A percentile compares a stretch with the other conserved stretches of the same genome.
These are phyloP conservation scores for Lojkania enalia DNA, from an alignment of 2,329 filamentous ascomycete genomes.

Conservation along the genomic window DNA sequence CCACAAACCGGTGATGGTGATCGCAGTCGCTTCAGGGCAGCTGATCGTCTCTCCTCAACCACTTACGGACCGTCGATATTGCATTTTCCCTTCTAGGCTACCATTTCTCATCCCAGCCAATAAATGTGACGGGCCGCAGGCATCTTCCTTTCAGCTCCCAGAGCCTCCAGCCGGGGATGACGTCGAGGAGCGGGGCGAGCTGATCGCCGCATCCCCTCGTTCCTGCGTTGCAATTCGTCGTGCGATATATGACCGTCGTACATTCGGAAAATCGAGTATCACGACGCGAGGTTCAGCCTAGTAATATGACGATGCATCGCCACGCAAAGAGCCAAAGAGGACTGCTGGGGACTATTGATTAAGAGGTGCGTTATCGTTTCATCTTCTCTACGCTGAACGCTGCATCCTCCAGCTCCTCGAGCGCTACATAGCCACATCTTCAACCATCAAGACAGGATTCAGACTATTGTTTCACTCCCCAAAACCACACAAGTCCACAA, in stretches of 20 bases:
- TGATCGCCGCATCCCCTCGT: neutral
- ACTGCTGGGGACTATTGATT: neutral
- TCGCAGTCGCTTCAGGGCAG: too few relatives aligned
- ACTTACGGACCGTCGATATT: too few relatives aligned
- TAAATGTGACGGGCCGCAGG: neutral
- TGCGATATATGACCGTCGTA: neutral
- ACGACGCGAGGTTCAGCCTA: neutral
- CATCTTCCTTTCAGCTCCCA: neutral
- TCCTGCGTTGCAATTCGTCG: neutral
- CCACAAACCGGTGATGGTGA: too few relatives aligned
- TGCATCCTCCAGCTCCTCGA: neutral
- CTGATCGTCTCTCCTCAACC: too few relatives aligned
- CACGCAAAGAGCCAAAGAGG: neutral
- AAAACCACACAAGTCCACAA: neutral
- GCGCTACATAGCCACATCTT: neutral
- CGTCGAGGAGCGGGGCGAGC: neutral
- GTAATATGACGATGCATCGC: neutral
- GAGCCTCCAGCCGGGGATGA: neutral
- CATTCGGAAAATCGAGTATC: neutral
- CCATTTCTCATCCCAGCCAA: conserved; percentile 1
- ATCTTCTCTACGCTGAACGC: neutral
- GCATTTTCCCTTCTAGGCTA: too few relatives aligned
- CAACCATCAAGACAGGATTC: neutral
- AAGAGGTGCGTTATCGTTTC: too few relatives aligned
- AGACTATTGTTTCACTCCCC: neutral